Conservation (phyloP, 2,329 filamentous ascomycete genomes). For the Calonectria fujianensis region DNA sequence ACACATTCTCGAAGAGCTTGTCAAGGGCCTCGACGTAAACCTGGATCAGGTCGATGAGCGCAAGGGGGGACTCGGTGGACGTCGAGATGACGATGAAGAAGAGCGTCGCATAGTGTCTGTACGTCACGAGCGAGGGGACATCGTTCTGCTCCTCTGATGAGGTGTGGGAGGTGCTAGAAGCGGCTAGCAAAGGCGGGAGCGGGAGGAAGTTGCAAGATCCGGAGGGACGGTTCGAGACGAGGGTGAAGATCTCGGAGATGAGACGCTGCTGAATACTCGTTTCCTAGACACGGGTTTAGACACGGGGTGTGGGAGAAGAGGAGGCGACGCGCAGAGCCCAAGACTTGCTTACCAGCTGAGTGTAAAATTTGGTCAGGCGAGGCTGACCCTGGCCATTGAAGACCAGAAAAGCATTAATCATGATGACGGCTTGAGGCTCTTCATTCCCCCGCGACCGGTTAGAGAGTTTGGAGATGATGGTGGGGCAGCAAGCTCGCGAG, state of each 20-base stretch:
- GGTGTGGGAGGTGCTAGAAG: constrained; percentile 77
- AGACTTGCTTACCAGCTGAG: constrained; percentile 81
- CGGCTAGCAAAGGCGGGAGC: constrained; percentile 78
- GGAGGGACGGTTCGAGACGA: constrained; percentile 92
- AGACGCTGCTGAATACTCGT: constrained; percentile 97
- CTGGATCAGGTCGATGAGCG: constrained; percentile 96
- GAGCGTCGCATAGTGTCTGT: constrained; percentile 97
- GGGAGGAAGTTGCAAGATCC: constrained; percentile 98
- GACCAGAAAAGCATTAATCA: constrained; percentile 99
- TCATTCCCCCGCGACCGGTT: constrained; percentile 45
- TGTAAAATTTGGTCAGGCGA: constrained; percentile 98
- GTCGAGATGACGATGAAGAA: constrained; percentile 99
- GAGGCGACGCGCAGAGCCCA: not conserved
- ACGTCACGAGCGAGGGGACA: constrained; percentile 95
- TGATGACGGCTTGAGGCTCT: constrained; percentile 63
- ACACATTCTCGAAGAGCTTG: constrained; percentile 97
- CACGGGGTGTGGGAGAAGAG: constrained; percentile 18
- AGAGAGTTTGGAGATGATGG: constrained; percentile 43
- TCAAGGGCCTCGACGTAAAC: constrained; percentile 98
- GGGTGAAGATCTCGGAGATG: constrained; percentile 96
- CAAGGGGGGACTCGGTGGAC: constrained; percentile 95
- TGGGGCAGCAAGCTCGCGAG: constrained; percentile 46
- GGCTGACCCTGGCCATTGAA: constrained; percentile 99
- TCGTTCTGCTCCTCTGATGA: constrained; percentile 86
- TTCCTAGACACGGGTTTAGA: constrained; percentile 75